Conservation (phyloP, 495 filamentous ascomycete species). For the Glutinoglossum americanum region DNA sequence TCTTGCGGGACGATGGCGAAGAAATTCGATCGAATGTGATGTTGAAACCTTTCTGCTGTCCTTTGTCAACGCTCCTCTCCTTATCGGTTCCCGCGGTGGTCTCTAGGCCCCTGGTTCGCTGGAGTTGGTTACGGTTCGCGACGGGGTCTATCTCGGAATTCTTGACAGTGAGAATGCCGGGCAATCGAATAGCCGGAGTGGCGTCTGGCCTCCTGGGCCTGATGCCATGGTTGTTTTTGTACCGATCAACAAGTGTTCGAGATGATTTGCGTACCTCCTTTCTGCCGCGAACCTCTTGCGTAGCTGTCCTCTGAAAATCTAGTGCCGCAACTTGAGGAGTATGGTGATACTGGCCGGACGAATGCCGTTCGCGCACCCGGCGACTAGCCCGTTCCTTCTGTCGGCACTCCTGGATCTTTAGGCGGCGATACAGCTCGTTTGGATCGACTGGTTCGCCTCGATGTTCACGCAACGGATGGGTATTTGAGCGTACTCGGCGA, state of each 20-base stretch:
- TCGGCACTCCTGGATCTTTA: not conserved
- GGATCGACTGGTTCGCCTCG: not conserved
- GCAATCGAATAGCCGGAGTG: not conserved
- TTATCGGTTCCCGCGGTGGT: not conserved
- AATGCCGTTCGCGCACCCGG: not conserved
- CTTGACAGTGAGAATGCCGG: not conserved
- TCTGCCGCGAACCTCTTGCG: not conserved
- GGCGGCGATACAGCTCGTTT: not conserved
- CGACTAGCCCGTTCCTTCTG: not conserved
- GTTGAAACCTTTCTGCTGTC: not conserved
- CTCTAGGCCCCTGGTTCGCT: not conserved
- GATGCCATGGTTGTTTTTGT: too few relatives aligned
- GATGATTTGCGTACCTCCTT: not conserved
- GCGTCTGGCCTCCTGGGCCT: too few relatives aligned
- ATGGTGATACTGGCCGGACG: not conserved
- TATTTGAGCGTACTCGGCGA: not conserved
- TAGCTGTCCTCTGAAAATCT: not conserved
- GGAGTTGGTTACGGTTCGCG: conserved; percentile 1
- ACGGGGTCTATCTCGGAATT: not conserved
- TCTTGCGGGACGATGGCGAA: not conserved
- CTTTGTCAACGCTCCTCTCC: not conserved
- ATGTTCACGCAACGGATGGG: not conserved
- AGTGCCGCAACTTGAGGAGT: not conserved
- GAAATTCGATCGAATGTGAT: not conserved
- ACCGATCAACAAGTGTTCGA: not conserved